A percentile compares a stretch with the other conserved stretches of the same genome.
These are phyloP conservation scores for Verticillium zaregamsianum DNA, from an alignment of 2,329 filamentous ascomycete species.

Conservation along the genomic window DNA sequence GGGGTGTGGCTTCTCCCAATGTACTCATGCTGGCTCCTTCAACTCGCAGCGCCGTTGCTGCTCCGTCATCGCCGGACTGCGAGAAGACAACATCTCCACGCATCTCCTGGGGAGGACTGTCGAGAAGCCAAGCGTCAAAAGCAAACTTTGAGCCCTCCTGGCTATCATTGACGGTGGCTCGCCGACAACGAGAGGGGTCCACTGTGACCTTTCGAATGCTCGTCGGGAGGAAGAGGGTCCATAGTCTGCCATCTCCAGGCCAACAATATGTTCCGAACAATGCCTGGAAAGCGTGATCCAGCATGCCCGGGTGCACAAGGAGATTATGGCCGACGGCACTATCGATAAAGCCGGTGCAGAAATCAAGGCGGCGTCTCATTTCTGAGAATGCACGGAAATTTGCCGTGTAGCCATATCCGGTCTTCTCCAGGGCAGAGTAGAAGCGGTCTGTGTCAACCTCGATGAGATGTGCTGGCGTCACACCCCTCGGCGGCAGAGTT, in stretches of 20 bases:
- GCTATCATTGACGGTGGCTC: not conserved
- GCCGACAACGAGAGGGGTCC: constrained; percentile 7
- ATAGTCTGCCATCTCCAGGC: constrained; percentile 27
- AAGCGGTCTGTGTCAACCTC: constrained; percentile 3
- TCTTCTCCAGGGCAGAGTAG: not conserved
- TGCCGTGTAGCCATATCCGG: constrained; percentile 1
- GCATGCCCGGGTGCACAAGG: constrained; percentile 26
- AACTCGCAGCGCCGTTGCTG: not conserved
- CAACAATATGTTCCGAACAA: constrained; percentile 24
- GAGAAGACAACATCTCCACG: constrained; percentile 5
- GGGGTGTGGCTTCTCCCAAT: not conserved
- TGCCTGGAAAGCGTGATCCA: constrained; percentile 31
- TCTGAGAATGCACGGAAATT: not conserved
- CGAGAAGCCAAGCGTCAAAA: not conserved
- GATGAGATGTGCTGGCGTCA: not conserved
- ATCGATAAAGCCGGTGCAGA: constrained; percentile 8
- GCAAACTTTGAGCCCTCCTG: not conserved
- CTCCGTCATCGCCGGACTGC: too few relatives aligned
- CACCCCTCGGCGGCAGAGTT: not conserved
- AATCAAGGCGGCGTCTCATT: constrained; percentile 10
- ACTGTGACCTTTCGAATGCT: constrained; percentile 17
- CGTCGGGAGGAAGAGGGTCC: constrained; percentile 24
- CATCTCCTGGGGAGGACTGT: not conserved
- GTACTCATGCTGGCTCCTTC: not conserved
- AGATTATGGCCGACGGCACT: constrained; percentile 7